Conservation (phyloP, 2,329 filamentous ascomycete species). For the Colletotrichum higginsianum region DNA sequence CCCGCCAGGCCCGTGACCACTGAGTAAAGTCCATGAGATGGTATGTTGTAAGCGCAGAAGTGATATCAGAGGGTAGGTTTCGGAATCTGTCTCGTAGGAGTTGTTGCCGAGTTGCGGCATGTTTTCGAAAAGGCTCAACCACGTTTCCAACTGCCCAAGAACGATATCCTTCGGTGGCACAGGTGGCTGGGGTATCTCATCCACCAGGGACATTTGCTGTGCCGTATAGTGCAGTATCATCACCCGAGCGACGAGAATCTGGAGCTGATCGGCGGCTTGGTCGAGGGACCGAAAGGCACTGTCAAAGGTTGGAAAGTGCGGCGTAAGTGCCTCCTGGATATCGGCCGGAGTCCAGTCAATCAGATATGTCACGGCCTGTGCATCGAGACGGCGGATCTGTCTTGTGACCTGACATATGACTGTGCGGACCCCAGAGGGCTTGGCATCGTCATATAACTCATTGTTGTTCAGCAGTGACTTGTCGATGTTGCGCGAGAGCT, state of each 20-base stretch:
- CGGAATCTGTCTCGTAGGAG: constrained; percentile 28
- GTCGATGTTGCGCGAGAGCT: constrained; percentile 48
- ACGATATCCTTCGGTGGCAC: constrained; percentile 28
- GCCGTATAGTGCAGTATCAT: background rate
- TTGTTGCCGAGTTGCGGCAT: constrained; percentile 44
- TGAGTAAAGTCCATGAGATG: constrained; percentile 2
- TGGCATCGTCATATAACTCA: background rate
- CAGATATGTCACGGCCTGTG: constrained; percentile 53
- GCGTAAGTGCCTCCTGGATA: constrained; percentile 44
- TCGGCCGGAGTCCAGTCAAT: constrained; percentile 52
- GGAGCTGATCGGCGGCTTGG: background rate
- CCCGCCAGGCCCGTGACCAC: constrained; percentile 44
- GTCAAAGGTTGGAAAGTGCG: background rate
- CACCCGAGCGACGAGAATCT: background rate
- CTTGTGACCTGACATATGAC: constrained; percentile 50
- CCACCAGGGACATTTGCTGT: background rate
- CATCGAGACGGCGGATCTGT: constrained; percentile 55
- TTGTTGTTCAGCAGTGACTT: constrained; percentile 34
- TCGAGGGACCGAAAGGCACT: background rate
- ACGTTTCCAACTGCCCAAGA: constrained; percentile 46
- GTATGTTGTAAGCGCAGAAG: background rate
- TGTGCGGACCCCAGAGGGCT: background rate
- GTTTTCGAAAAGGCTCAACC: constrained; percentile 48
- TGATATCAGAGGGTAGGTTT: background rate
- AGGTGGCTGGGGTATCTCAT: background rate